Evolutionary conservation across 192 early-diverging fungal species (phyloP).

Genomic region (Backusella westeae): DNA sequence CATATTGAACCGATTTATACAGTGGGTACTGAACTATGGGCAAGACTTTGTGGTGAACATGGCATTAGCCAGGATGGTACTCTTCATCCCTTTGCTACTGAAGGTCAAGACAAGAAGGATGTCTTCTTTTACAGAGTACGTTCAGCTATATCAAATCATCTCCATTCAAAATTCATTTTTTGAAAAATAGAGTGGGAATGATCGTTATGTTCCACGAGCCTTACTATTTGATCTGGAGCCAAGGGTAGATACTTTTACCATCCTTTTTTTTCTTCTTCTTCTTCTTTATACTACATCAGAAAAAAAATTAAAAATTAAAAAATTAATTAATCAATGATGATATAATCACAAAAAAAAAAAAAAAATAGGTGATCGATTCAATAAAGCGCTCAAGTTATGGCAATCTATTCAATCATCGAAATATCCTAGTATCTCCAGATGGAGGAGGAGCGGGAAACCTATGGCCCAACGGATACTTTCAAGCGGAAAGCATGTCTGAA

Average conservation of each 20-base stretch:
- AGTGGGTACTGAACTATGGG: slow-evolving; percentile 97
- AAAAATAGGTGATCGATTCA: slow-evolving; percentile 79
- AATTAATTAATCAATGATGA: neutral
- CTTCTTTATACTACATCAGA: neutral
- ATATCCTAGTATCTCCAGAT: slow-evolving; percentile 87
- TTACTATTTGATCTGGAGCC: slow-evolving; percentile 93
- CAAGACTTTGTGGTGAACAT: slow-evolving; percentile 88
- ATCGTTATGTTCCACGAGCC: slow-evolving; percentile 95
- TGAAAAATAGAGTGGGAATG: slow-evolving; percentile 80
- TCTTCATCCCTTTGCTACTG: slow-evolving; percentile 86
- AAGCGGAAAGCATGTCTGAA: slow-evolving; percentile 84
- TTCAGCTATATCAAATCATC: neutral
- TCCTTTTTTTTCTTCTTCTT: neutral
- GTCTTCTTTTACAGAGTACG: slow-evolving; percentile 95
- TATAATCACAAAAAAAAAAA: neutral
- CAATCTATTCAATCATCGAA: slow-evolving; percentile 96
- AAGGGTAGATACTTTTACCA: slow-evolving; percentile 52
- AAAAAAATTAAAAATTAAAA: slow-evolving; percentile 17
- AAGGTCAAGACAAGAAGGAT: slow-evolving; percentile 89
- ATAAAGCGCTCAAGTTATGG: slow-evolving; percentile 83
- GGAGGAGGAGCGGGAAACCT: slow-evolving; percentile 98
- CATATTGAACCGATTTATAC: neutral
- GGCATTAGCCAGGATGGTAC: slow-evolving; percentile 94
- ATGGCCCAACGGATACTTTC: slow-evolving; percentile 89
- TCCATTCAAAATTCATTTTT: neutral